These are phyloP conservation scores for Suillus bovinus DNA, from an alignment of 768 basidiomycete genomes.

Conservation along the genomic window DNA sequence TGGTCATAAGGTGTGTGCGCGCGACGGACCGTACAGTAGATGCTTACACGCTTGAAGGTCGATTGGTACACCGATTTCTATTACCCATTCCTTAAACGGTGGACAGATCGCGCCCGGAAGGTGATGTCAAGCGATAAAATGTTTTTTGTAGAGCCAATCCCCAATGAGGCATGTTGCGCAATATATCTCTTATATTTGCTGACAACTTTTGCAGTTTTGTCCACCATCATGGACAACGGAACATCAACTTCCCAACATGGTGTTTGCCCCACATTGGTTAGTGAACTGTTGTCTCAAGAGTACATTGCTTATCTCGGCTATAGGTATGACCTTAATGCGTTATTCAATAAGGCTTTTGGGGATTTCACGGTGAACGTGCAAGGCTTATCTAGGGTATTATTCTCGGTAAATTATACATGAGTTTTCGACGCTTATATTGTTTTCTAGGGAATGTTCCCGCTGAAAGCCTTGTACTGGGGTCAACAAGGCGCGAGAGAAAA, in stretches of 20 bases:
- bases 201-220: constrained; percentile 59
- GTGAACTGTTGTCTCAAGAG: constrained; percentile 17
- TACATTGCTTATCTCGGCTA: background rate
- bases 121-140: constrained; percentile 54
- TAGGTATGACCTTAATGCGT: constrained; percentile 90
- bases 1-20: constrained; percentile 52
- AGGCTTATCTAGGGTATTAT: constrained; percentile 76
- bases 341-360: constrained; percentile 84
- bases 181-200: constrained; percentile 10
- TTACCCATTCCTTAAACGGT: constrained; percentile 70
- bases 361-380: constrained; percentile 93
- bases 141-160: constrained; percentile 82
- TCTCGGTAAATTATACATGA: background rate
- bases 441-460: constrained; percentile 78
- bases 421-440: constrained; percentile 13
- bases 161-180: constrained; percentile 73
- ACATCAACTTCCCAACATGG: constrained; percentile 59
- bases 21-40: background rate
- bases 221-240: constrained; percentile 74
- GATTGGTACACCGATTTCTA: constrained; percentile 90
- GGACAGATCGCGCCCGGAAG: constrained; percentile 60
- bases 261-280: constrained; percentile 76
- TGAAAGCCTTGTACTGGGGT: constrained; percentile 86
- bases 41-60: constrained; percentile 42
- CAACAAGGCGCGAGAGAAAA: constrained; percentile 80